Conservation (phyloP, 2,329 filamentous ascomycete genomes). For the Teratosphaeria viscida region DNA sequence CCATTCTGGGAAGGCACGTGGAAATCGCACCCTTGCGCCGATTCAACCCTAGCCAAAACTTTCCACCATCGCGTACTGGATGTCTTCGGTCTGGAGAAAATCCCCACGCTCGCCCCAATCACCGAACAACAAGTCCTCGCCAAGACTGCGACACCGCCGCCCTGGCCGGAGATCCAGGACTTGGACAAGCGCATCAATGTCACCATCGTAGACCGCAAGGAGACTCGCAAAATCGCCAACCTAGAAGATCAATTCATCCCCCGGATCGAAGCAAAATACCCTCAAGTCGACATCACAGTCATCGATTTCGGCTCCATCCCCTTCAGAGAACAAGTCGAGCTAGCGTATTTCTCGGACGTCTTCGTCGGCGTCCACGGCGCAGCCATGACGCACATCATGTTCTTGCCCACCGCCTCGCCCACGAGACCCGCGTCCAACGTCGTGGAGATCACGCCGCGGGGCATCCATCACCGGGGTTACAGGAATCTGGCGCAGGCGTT, state of each 20-base stretch:
- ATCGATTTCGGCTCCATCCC: neutral
- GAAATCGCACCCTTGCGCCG: neutral
- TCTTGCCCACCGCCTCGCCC: neutral
- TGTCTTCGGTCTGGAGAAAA: neutral
- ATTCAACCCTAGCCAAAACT: neutral
- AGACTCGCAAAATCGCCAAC: neutral
- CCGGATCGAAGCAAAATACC: neutral
- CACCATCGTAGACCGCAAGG: neutral
- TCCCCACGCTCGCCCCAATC: neutral
- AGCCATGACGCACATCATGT: neutral
- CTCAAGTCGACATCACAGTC: neutral
- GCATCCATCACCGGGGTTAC: neutral
- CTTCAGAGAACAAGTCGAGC: neutral
- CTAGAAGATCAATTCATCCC: neutral
- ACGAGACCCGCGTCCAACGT: neutral
- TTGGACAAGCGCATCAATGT: neutral
- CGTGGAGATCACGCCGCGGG: neutral
- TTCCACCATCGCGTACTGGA: neutral
- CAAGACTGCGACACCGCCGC: neutral
- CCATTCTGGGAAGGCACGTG: neutral
- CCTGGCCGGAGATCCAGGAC: neutral
- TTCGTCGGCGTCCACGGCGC: neutral
- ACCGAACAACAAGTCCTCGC: neutral
- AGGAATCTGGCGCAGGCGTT: neutral
- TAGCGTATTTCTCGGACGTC: neutral